phyloP scores from a whole-genome alignment of 2,329 filamentous ascomycete genomes.

The Alternaria alternata region DNA sequence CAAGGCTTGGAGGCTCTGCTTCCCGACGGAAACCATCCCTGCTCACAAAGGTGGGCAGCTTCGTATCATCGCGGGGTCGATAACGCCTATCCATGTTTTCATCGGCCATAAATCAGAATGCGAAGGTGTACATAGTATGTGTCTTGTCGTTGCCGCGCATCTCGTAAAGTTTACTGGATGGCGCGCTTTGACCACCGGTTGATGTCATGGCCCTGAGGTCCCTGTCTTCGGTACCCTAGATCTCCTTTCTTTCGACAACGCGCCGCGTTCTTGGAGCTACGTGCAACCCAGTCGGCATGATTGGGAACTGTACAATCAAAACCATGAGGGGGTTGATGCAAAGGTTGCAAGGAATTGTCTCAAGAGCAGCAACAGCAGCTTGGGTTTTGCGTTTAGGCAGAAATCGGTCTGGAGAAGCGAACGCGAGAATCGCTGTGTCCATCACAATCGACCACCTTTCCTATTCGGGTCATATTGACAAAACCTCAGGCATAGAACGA shows the following conservation, averaged over 20 bases:
- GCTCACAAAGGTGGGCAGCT: background rate
- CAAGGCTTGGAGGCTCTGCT: background rate
- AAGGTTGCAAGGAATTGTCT: background rate
- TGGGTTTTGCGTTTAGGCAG: background rate
- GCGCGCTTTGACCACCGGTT: conserved; percentile 1
- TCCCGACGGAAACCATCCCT: conserved; percentile 10
- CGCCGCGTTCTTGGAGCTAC: background rate
- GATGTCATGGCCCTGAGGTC: background rate
- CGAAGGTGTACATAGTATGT: background rate
- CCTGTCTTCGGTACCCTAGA: background rate
- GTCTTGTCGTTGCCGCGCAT: background rate
- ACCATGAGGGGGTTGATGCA: background rate
- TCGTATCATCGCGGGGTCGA: background rate
- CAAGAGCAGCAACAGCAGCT: background rate
- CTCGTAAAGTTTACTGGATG: background rate
- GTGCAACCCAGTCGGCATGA: background rate
- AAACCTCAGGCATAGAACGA: background rate
- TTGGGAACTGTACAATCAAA: background rate
- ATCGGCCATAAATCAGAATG: background rate
- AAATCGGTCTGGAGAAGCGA: background rate
- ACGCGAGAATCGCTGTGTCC: background rate
- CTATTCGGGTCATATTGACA: background rate
- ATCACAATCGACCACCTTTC: background rate
- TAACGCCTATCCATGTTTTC: background rate
- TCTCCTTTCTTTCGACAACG: background rate